These are phyloP conservation scores for Daldinia grandis DNA, from an alignment of 495 filamentous ascomycete species.

Conservation along the genomic window DNA sequence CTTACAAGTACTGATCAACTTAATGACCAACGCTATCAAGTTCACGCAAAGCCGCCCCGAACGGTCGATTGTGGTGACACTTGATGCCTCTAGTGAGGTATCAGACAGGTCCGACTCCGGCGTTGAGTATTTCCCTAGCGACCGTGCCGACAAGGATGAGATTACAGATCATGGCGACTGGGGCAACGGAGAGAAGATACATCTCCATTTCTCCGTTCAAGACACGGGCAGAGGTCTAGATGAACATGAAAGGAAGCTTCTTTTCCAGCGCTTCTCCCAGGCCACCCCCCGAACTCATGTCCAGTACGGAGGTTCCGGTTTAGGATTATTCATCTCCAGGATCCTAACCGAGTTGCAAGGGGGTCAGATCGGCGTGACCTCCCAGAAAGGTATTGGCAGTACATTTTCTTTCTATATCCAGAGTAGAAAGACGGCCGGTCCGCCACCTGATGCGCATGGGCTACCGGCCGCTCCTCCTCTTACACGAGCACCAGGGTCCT, in stretches of 20 bases:
- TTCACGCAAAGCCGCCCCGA: slow-evolving; percentile 69
- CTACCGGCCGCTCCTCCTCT: slow-evolving; percentile 41
- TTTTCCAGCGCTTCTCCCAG: slow-evolving; percentile 86
- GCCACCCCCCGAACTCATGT: slow-evolving; percentile 78
- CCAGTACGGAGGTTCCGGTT: slow-evolving; percentile 82
- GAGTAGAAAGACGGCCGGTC: slow-evolving; percentile 47
- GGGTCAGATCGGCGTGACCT: slow-evolving; percentile 82
- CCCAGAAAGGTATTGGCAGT: slow-evolving; percentile 74
- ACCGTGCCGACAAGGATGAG: slow-evolving; percentile 57
- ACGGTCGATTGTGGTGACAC: slow-evolving; percentile 71
- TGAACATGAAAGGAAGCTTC: slow-evolving; percentile 73
- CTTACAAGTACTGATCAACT: slow-evolving; percentile 80
- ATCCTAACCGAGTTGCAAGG: slow-evolving; percentile 82
- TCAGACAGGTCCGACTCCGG: slow-evolving; percentile 54
- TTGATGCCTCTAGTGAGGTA: slow-evolving; percentile 69
- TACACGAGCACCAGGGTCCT: slow-evolving; percentile 43
- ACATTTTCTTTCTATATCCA: slow-evolving; percentile 84
- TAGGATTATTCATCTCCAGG: slow-evolving; percentile 84
- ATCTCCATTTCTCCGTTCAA: slow-evolving; percentile 76
- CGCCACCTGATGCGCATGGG: slow-evolving; percentile 25
- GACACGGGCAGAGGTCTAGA: slow-evolving; percentile 82
- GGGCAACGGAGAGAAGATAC: slow-evolving; percentile 73
- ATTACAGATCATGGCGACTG: slow-evolving; percentile 67
- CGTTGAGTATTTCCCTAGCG: slow-evolving; percentile 64
- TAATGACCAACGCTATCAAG: slow-evolving; percentile 83